These are phyloP conservation scores for Pseudopyricularia cyperi DNA, from an alignment of 2,329 filamentous ascomycete genomes.

Conservation along the genomic window DNA sequence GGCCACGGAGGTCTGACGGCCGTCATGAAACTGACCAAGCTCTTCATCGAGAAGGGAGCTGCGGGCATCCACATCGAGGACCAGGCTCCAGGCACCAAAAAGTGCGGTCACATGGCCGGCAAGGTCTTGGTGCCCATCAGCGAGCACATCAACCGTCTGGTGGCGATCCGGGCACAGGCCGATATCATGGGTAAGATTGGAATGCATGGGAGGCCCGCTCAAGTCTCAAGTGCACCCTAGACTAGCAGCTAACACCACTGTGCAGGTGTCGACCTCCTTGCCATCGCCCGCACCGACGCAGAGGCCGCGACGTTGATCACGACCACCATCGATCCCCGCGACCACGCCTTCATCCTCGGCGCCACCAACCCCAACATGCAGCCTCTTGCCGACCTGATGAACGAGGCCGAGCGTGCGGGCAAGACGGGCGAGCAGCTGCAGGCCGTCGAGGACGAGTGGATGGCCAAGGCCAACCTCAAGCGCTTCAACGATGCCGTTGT, in stretches of 20 bases:
- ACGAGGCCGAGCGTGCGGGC: conserved; percentile 67
- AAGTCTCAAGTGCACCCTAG: neutral
- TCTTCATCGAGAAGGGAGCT: conserved; percentile 92
- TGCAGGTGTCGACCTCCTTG: conserved; percentile 67
- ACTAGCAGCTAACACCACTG: neutral
- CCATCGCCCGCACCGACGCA: conserved; percentile 88
- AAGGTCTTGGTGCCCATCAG: conserved; percentile 94
- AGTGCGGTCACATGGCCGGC: conserved; percentile 98
- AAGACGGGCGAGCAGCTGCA: conserved; percentile 74
- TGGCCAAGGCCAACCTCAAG: conserved; percentile 62
- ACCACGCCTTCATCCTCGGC: conserved; percentile 88
- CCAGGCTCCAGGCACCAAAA: conserved; percentile 96
- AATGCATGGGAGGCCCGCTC: neutral
- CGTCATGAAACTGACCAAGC: conserved; percentile 97
- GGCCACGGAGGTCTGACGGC: conserved; percentile 96
- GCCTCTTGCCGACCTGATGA: conserved; percentile 83
- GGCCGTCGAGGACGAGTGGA: conserved; percentile 85
- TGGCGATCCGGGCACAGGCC: conserved; percentile 92
- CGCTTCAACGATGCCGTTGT: conserved; percentile 85
- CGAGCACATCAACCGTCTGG: conserved; percentile 95
- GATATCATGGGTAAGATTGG: conserved; percentile 76
- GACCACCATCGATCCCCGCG: conserved; percentile 87
- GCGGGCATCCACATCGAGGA: conserved; percentile 98
- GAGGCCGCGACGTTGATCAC: conserved; percentile 97
- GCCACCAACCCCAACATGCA: conserved; percentile 73